Percentiles rank a stretch among this genome's conserved stretches.
Conservation (phyloP, 2,329 filamentous ascomycete species). For the Stachybotrys chartarum region DNA sequence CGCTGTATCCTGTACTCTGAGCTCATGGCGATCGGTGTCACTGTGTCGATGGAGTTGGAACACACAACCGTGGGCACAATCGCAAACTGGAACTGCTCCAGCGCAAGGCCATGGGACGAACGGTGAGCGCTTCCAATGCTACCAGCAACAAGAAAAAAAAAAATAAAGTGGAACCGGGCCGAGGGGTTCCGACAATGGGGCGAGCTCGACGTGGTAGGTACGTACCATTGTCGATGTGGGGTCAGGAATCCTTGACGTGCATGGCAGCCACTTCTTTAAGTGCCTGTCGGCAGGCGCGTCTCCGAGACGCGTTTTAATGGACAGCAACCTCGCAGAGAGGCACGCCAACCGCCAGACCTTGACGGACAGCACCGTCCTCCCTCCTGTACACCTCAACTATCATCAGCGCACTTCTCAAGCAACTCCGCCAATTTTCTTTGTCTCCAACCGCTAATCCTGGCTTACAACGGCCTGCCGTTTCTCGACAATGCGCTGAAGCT, state of each 20-base stretch:
- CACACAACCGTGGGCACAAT: background rate
- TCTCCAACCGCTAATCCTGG: too few species aligned
- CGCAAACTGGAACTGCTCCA: background rate
- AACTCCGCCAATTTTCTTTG: too few species aligned
- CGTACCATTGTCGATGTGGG: background rate
- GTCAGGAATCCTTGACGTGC: background rate
- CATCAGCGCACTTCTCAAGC: too few species aligned
- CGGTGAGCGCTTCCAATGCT: background rate
- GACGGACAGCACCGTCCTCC: too few species aligned
- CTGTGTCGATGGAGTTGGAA: background rate
- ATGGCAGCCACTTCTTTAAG: background rate
- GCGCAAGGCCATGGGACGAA: background rate
- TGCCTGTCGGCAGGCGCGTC: background rate
- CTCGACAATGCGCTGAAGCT: too few species aligned
- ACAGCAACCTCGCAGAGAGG: background rate
- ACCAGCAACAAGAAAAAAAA: background rate
- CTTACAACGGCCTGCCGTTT: too few species aligned
- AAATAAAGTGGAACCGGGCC: background rate
- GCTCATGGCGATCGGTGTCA: constrained; percentile 34
- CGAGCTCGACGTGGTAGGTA: background rate
- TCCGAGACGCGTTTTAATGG: background rate
- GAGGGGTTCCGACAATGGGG: background rate
- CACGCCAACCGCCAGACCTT: background rate
- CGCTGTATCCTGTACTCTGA: constrained; percentile 55
- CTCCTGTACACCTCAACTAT: too few species aligned